These are phyloP conservation scores for Gloeopeniophorella convolvens DNA, from an alignment of 768 basidiomycete species.

Conservation along the genomic window DNA sequence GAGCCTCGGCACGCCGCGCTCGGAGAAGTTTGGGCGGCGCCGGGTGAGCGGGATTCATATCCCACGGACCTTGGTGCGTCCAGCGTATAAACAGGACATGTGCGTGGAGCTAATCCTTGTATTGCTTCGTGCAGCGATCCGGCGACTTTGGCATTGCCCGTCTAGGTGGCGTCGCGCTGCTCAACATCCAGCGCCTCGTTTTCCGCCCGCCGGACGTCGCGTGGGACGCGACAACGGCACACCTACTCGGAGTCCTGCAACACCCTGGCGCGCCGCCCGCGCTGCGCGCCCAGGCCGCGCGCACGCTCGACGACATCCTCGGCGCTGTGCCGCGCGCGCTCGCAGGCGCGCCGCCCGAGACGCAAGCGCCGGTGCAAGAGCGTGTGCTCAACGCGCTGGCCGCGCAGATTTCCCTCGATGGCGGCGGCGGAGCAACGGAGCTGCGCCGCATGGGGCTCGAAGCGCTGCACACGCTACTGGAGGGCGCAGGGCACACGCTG, in stretches of 20 bases:
- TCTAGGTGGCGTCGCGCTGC: constrained; percentile 67
- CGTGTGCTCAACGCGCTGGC: constrained; percentile 83
- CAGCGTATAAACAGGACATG: no score
- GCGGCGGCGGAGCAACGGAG: constrained; percentile 58
- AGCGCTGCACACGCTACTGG: constrained; percentile 83
- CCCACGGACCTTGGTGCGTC: constrained; percentile 65
- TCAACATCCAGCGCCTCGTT: constrained; percentile 86
- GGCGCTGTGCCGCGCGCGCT: constrained; percentile 69
- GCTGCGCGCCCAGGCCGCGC: constrained; percentile 86
- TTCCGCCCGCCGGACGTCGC: constrained; percentile 76
- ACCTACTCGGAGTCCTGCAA: constrained; percentile 73
- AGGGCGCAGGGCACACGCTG: constrained; percentile 86
- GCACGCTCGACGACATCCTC: constrained; percentile 79
- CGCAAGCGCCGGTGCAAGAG: constrained; percentile 67
- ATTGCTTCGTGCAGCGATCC: constrained; percentile 60
- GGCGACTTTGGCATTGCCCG: constrained; percentile 93
- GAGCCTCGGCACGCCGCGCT: constrained; percentile 36
- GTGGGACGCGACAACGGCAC: constrained; percentile 76
- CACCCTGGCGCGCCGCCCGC: constrained; percentile 60
- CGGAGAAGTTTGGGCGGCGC: constrained; percentile 51
- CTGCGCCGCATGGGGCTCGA: constrained; percentile 84
- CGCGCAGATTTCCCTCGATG: constrained; percentile 57
- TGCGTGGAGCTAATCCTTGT: no score
- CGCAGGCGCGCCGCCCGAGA: constrained; percentile 43
- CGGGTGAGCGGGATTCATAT: constrained; percentile 82